phyloP scores from a whole-genome alignment of 169 alveolate genomes.

The Cryptosporidium sp. region DNA sequence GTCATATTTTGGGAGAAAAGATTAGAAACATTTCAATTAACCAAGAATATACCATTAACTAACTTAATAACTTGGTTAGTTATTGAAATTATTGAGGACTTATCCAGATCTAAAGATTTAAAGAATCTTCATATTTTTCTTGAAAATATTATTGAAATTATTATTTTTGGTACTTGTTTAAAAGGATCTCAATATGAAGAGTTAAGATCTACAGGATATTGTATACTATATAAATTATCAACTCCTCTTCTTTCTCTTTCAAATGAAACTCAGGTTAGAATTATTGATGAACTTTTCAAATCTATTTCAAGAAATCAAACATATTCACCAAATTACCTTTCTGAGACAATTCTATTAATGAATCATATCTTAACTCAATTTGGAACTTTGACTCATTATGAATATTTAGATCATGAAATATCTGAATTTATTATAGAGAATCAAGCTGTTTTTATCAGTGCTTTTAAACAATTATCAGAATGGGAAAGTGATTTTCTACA shows the following conservation, averaged over 20 bases:
- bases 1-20: conserved; percentile 43
- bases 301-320: not conserved
- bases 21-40: not conserved
- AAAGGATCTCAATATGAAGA: conserved; percentile 55
- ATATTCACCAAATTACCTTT: not conserved
- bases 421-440: conserved; percentile 5
- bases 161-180: conserved; percentile 48
- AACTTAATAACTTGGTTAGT: conserved; percentile 66
- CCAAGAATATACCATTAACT: conserved; percentile 32
- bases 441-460: not conserved
- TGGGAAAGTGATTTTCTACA: conserved; percentile 61
- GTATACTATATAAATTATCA: conserved; percentile 53
- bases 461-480: conserved; percentile 12
- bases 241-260: conserved; percentile 29
- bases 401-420: not conserved
- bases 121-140: conserved; percentile 8
- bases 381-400: not conserved
- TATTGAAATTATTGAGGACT: conserved; percentile 48
- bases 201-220: conserved; percentile 69
- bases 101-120: conserved; percentile 36
- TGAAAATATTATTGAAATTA: conserved; percentile 26
- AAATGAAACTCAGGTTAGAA: conserved; percentile 26
- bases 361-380: conserved; percentile 29
- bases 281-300: conserved; percentile 20
- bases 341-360: conserved; percentile 40